Base-by-base conservation (phyloP, 2,329 filamentous ascomycete genomes). In the Xylariaceae sp. region DNA sequence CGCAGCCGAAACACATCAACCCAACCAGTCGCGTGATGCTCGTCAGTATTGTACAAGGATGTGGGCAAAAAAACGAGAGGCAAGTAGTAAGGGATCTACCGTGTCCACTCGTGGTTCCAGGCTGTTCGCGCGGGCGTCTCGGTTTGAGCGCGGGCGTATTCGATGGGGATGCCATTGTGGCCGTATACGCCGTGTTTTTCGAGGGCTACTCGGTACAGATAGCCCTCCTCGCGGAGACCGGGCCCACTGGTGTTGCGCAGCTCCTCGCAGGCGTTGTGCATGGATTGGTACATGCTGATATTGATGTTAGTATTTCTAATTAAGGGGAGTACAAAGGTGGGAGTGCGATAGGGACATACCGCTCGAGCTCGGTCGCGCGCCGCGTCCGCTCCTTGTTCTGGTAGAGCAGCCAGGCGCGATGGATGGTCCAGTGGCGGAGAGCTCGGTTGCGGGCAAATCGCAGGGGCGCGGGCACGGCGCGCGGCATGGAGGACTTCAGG, bases 371-470 rank as follows among this genome's bases (percentile, higher is more conserved):
- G 49, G 79, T 74, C 67, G 89, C 80, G 47, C 84, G 79, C 34
- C 76, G 73, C 58, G 81, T 76, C 45, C 85, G 84, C 63, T 85
- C 80, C 68, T 88, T 82, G 61, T 86, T 81, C 63, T 86, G 84
- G 73, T 87, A 88, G 31, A 97, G 79, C 64, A 89, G 80, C 90
- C 92, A 97, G 18, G 93, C 93, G 63, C 94, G 91, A 78, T 97
- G 92, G 72, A 99, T 97, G 47, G 94, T 97, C 94, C 94, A 99
- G 79, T 99, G 94, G 43, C 94, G 89, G 59, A 99, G 84, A 72
- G 85, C 82, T 51, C 94, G 86, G 71, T 88, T 88, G 63, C 93
- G 90, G 39, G 84, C 90, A 81, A 97, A 92, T 64, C 90, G 88
- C 59, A 99, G 82, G 1, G 94, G 92, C 0, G 81, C 74, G 5